Evolutionary conservation across 306 rosid genomes (phyloP), one percentile per base, ranked within the genome.

Genomic region (Oemleria cerasiformis): DNA sequence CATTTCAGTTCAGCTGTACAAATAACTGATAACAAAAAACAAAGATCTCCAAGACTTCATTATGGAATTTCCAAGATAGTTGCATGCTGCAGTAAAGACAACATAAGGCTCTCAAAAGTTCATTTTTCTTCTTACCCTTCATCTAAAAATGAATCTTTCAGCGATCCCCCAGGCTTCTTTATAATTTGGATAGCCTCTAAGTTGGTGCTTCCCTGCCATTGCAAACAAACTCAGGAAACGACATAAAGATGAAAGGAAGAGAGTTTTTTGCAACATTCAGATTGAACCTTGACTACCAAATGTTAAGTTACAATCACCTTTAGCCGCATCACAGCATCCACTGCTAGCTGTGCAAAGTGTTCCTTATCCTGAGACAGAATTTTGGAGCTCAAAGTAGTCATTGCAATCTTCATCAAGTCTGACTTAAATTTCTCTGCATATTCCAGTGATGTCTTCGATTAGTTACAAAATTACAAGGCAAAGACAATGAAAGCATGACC

Each of bases 331-430:
- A 94, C 98, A 59, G 98, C 99, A 78, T 95, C 97, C 70, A 95
- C 99, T 12, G 97, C 92, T 60, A 95, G 86, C 71, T 84, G 84
- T 36, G 90, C 97, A 81, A 95, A 95, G 75, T 95, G 97, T 21
- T 89, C 99, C 77, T 95, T 95, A 68, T 95, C 97, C 74, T 88
- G 97, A 9, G 96, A 95, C 49, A 95, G 96, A 84, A 95, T 95
- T 86, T 95, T 95, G 64, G 99, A 95, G 77, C 99, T 88, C 89
- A 95, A 73, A 69, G 99, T 95, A 74, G 97, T 95, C 97, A 70
- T 95, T 34, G 97, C 99, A 74, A 95, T 91, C 85, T 88, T 91
- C 97, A 95, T 82, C 82, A 91, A 83, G 86, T 94, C 98, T 43
- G 88, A 78, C 79, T 88, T 91, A 83, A 94, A 91, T 78, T 77